Evolutionary conservation across 768 basidiomycete genomes (phyloP).

Genomic region (Leccinum fibrillosum): DNA sequence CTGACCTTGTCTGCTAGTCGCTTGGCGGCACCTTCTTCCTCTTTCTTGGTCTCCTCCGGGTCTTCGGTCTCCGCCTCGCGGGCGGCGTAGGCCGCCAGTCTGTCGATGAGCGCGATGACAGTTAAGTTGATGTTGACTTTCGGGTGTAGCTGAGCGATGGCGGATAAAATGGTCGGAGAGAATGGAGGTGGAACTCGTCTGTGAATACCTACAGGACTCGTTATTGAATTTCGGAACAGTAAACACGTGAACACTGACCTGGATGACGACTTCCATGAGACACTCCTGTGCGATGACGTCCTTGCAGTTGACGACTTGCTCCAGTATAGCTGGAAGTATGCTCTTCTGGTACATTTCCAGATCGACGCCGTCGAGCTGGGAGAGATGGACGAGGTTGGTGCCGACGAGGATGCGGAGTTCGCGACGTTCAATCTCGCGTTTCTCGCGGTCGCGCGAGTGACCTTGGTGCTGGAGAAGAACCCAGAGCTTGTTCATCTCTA

Average conservation of each 20-base stretch:
- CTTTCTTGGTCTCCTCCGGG: constrained; percentile 88
- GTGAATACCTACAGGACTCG: constrained; percentile 75
- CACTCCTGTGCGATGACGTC: constrained; percentile 99
- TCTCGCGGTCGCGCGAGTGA: too few relatives aligned
- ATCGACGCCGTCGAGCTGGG: constrained; percentile 95
- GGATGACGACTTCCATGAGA: constrained; percentile 99
- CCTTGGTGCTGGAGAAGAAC: too few relatives aligned
- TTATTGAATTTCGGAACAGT: too few relatives aligned
- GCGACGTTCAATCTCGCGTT: too few relatives aligned
- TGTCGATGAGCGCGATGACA: constrained; percentile 95
- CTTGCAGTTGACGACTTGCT: constrained; percentile 98
- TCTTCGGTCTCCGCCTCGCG: constrained; percentile 96
- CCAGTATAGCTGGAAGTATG: constrained; percentile 90
- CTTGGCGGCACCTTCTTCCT: constrained; percentile 90
- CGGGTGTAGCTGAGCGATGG: constrained; percentile 93
- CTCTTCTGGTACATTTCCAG: constrained; percentile 81
- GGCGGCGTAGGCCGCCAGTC: constrained; percentile 93
- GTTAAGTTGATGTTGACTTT: constrained; percentile 99
- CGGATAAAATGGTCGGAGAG: constrained; percentile 92
- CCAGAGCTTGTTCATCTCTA: too few relatives aligned
- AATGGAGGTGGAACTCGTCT: constrained; percentile 96
- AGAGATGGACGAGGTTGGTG: too few relatives aligned
- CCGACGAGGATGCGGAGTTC: too few relatives aligned
- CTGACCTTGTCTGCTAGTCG: constrained; percentile 89
- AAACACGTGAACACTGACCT: constrained; percentile 47